A percentile compares a stretch with the other conserved stretches of the same genome.
Conservation (phyloP, 139 green algal genomes). For the Marvania coccoides region DNA sequence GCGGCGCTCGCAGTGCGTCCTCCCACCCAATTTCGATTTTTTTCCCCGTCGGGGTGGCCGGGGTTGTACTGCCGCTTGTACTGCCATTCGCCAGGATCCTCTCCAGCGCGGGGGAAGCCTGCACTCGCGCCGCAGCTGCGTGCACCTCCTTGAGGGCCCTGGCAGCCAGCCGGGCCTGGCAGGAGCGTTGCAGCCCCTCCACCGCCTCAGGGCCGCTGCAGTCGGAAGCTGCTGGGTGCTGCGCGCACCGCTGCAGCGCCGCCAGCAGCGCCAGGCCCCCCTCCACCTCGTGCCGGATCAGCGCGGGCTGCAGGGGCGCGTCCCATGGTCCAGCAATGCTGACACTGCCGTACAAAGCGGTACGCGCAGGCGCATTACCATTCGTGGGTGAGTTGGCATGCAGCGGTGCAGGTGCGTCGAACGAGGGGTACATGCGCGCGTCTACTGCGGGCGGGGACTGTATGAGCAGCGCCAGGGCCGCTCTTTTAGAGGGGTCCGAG, state of each 20-base stretch:
- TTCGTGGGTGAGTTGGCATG: too few relatives aligned
- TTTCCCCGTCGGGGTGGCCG: too few relatives aligned
- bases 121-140: too few relatives aligned
- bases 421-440: too few relatives aligned
- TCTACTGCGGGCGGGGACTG: background rate
- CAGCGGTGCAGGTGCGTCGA: background rate
- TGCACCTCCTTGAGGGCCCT: too few relatives aligned
- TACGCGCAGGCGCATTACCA: too few relatives aligned
- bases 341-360: too few relatives aligned
- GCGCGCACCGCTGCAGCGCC: slow-evolving; percentile 22
- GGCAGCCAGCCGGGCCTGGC: slow-evolving; percentile 6
- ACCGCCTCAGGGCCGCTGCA: too few relatives aligned
- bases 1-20: background rate
- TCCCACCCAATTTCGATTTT: too few relatives aligned
- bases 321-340: background rate
- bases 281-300: slow-evolving; percentile 31
- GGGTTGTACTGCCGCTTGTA: too few relatives aligned
- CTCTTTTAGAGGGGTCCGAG: background rate
- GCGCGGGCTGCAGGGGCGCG: slow-evolving; percentile 4
- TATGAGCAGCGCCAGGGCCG: background rate
- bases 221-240: background rate
- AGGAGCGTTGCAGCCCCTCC: slow-evolving; percentile 3
- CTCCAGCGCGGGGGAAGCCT: too few relatives aligned
- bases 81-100: too few relatives aligned
- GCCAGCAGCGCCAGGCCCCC: slow-evolving; percentile 31